phyloP scores from a whole-genome alignment of 1,284 basidiomycete genomes.

The Apiotrichum sp. region DNA sequence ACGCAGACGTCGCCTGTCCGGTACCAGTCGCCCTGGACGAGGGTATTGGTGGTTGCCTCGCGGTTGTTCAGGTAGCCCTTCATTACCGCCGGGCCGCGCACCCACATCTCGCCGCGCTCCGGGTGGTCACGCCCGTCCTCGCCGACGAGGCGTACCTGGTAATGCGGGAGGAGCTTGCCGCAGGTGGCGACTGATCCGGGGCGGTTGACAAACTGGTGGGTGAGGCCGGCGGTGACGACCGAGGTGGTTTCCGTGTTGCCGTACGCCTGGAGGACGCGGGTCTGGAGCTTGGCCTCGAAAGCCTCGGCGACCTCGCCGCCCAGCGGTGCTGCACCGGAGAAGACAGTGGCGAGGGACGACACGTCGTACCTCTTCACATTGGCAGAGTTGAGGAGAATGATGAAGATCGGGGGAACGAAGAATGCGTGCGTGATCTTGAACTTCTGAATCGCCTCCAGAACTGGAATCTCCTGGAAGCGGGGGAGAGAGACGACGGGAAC shows the following conservation, averaged over 20 bases:
- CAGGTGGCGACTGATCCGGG: constrained; percentile 60
- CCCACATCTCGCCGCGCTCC: constrained; percentile 70
- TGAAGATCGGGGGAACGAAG: constrained; percentile 78
- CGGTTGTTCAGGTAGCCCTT: constrained; percentile 63
- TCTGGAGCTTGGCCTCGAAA: constrained; percentile 22
- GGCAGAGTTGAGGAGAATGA: constrained; percentile 50
- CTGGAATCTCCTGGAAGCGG: constrained; percentile 54
- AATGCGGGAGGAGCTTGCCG: constrained; percentile 68
- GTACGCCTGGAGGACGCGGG: constrained; percentile 39
- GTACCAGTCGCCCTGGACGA: constrained; percentile 59
- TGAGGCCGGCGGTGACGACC: constrained; percentile 24
- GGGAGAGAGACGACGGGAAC: constrained; percentile 62
- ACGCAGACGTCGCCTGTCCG: constrained; percentile 73
- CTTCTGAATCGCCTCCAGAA: constrained; percentile 63
- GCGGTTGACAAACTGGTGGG: constrained; percentile 20
- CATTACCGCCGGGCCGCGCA: constrained; percentile 72
- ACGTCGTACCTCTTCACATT: constrained; percentile 65
- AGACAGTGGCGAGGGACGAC: constrained; percentile 57
- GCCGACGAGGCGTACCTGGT: constrained; percentile 66
- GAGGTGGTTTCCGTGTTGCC: constrained; percentile 51
- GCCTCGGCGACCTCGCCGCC: constrained; percentile 46
- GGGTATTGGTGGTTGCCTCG: constrained; percentile 58
- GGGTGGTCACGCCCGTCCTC: constrained; percentile 45
- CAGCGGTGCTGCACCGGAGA: constrained; percentile 78
- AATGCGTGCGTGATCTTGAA: constrained; percentile 60